These are phyloP conservation scores for Astrothelium subdiscretum DNA, from an alignment of 495 filamentous ascomycete species.

Conservation along the genomic window DNA sequence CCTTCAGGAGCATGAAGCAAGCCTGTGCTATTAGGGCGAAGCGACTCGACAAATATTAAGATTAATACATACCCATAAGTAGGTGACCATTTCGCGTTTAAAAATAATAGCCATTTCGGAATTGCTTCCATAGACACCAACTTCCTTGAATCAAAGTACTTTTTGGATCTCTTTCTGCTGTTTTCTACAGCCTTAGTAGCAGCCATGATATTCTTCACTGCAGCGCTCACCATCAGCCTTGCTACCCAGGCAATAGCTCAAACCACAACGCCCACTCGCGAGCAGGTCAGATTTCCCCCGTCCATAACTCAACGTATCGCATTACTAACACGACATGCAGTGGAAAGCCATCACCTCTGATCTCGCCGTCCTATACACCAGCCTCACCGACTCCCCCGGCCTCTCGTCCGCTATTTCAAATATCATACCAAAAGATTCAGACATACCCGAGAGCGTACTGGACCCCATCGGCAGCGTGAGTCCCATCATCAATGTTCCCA, in stretches of 20 bases:
- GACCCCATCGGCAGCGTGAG: neutral
- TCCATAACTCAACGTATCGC: neutral
- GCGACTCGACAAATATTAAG: no score
- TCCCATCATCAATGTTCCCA: neutral
- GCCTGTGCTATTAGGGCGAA: no score
- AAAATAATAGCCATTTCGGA: no score
- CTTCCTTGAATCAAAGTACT: no score
- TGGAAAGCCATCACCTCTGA: neutral
- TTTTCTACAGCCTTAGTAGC: neutral
- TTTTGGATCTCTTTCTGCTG: no score
- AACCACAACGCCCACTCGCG: neutral
- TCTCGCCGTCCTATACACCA: neutral
- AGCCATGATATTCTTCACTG: neutral
- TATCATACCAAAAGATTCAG: neutral
- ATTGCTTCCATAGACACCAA: no score
- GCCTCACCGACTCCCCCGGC: neutral
- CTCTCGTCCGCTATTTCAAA: neutral
- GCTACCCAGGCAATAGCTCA: neutral
- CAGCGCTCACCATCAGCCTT: neutral
- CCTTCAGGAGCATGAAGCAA: no score
- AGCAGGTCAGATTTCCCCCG: neutral
- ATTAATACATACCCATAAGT: no score
- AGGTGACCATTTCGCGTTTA: no score
- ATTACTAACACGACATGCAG: neutral
- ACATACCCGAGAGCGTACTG: slow-evolving; percentile 1